Evolutionary conservation across 169 alveolate species (phyloP), one percentile per base, ranked within the genome.

Genomic region (Babesia ovata): DNA sequence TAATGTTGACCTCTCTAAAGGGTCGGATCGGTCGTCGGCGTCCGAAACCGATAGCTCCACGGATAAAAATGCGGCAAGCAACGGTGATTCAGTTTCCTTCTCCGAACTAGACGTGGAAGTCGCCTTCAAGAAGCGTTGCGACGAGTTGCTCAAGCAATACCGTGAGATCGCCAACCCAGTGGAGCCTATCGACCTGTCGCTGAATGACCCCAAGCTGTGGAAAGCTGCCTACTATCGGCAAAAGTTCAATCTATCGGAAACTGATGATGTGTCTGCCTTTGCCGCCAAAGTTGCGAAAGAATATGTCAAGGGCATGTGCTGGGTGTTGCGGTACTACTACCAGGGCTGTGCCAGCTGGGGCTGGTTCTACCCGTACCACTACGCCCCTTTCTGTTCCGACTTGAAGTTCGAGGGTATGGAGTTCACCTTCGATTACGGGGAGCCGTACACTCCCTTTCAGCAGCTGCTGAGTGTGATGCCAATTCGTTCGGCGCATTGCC

Each of bases 321-420:
- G 99, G 99, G 98, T 95, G 22, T 78, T 94, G 56, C 58, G 83
- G 22, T 93, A 94, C 76, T 94, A 94, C 73, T 94, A 92, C 75
- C 94, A 93, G 78, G 99, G 99, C 26, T 95, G 98, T 48, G 93
- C 93, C 56, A 92, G 97, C 87, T 98, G 99, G 99, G 95, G 94
- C 60, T 98, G 99, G 99, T 97, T 83, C 92, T 98, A 96, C 85
- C 99, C 99, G 24, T 98, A 88, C 85, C 99, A 97, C 87, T 98
- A 97, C 86, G 99, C 99, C 36, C 99, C 99, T 46, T 95, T 96
- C 90, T 97, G 98, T 29, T 87, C 96, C 16, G 99, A 97, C 87
- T 90, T 98, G 75, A 86, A 79, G 14, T 83, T 83, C 75, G 92
- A 83, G 65, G 91, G 50, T 76, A 83, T 60, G 28, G 89, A 59